Conservation (phyloP, 441 rosid species). For the Populus hybrid region DNA sequence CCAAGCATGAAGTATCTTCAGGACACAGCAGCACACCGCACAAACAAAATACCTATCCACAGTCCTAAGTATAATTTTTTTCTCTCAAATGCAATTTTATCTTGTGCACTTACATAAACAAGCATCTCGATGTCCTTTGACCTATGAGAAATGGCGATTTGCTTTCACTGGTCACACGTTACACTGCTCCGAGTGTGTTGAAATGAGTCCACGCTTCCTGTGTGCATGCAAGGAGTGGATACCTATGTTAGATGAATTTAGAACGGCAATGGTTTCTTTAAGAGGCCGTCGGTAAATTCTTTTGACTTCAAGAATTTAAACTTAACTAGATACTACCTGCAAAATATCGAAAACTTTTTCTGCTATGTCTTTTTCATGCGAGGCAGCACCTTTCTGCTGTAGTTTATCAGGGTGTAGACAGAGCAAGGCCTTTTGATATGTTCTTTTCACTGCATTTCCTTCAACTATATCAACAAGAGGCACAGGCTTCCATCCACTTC, state of each 20-base stretch:
- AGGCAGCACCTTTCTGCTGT: constrained; percentile 81
- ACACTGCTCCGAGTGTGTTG: constrained; percentile 50
- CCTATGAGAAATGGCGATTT: neutral
- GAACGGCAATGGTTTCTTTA: neutral
- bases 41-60: neutral
- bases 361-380: constrained; percentile 70
- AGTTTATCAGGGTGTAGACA: constrained; percentile 94
- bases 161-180: constrained; percentile 26
- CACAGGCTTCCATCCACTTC: constrained; percentile 83
- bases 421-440: constrained; percentile 88
- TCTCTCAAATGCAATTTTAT: constrained; percentile 2
- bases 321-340: constrained; percentile 55
- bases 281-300: neutral
- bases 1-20: neutral
- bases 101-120: neutral
- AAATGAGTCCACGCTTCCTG: constrained; percentile 94
- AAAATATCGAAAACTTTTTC: constrained; percentile 75
- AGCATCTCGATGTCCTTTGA: neutral
- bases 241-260: neutral
- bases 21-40: neutral
- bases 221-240: constrained; percentile 9
- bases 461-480: constrained; percentile 89
- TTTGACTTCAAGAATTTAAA: neutral
- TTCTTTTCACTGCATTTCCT: constrained; percentile 81
- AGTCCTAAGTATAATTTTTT: neutral